Evolutionary conservation across 208 protist genomes (phyloP), one percentile per base, ranked within the genome.

Genomic region (Leishmania major): DNA sequence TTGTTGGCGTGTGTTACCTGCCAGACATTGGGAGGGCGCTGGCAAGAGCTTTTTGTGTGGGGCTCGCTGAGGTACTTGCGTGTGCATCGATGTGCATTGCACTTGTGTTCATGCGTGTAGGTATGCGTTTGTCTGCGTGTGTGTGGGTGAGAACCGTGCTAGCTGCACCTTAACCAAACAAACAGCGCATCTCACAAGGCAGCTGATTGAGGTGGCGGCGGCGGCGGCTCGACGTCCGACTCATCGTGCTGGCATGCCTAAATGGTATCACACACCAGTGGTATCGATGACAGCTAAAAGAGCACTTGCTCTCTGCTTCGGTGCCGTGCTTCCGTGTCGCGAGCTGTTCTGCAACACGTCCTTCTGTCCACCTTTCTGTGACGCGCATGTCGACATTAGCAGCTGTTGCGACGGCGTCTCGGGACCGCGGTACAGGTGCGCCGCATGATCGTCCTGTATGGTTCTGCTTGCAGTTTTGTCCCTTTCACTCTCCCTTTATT

Each of bases 41-140:
- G 25, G 70, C n/a, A 25, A 28, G 70, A 8, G 70, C 13, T 13
- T 13, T 31, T 53, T 28, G 43, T 15, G 45, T 51, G 40, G 45
- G 11, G n/a, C 28, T 51, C 4, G 28, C 22, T 74, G 40, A 4
- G 3, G 62, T 25, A 35, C 28, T 13, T 72, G 40, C n/a, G 43
- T 51, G 70, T 35, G 7, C 35, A 72, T 72, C 6, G 35, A 75
- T 59, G 71, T 75, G n/a, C n/a, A 4, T 59, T 77, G 49, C 28
- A 45, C 53, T 2, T 75, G 71, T 75, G 71, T 75, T 22, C 40
- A 31, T 62, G 57, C 60, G n/a, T 77, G n/a, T 62, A 35, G 37
- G 13, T 77, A 35, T 77, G 73, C 25, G 13, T 77, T n/a, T 76
- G n/a, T 76, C 51, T 62, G 3, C 10, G n/a, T 57, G n/a, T 75